Base-by-base conservation (phyloP, 1,284 basidiomycete genomes). In the Kwoniella shivajii region DNA sequence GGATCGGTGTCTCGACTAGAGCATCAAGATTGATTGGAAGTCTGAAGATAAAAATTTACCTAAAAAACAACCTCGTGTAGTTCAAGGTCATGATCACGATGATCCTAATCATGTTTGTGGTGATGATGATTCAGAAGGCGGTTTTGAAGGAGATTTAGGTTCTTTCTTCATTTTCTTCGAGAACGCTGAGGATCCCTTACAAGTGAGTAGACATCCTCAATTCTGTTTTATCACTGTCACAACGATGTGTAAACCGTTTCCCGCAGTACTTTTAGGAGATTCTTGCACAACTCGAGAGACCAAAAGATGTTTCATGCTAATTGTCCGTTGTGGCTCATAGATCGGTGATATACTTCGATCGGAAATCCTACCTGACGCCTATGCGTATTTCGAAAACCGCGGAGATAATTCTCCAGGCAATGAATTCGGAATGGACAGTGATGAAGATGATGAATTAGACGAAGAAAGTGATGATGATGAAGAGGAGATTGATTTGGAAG, bases 151-250 rank as follows among this genome's bases (percentile, higher is more conserved):
- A 24, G 80, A 81, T 61, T 68, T 71, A 9, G 80, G 80, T 36
- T 76, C 74, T 1, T 82, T 81, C 74, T 81, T 81, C 74, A 72
- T 75, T 50, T 77, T 65, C 65, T 81, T 81, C 65, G 76, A 78
- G 31, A 72, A 75, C n/a, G 65, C 60, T n/a, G 55, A 50, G 20
- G 76, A 78, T 60, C 56, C 56, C 7, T 63, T 71, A 53, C 47
- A 58, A 11, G 69, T 73, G 34, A 60, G 68, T 67, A 14, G 13
- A 16, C 33, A 24, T 20, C 30, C 30, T 29, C 11, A 13, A 9
- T 29, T 20, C 11, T 20, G 22, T 11, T 30, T 9, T 18, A 11
- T 18, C n/a, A n/a, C n/a, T n/a, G n/a, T n/a, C n/a, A n/a, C n/a
- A n/a, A n/a, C n/a, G n/a, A n/a, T n/a, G n/a, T n/a, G n/a, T n/a